phyloP scores from a whole-genome alignment of 2,329 filamentous ascomycete species.

The Ascochyta koolunga region DNA sequence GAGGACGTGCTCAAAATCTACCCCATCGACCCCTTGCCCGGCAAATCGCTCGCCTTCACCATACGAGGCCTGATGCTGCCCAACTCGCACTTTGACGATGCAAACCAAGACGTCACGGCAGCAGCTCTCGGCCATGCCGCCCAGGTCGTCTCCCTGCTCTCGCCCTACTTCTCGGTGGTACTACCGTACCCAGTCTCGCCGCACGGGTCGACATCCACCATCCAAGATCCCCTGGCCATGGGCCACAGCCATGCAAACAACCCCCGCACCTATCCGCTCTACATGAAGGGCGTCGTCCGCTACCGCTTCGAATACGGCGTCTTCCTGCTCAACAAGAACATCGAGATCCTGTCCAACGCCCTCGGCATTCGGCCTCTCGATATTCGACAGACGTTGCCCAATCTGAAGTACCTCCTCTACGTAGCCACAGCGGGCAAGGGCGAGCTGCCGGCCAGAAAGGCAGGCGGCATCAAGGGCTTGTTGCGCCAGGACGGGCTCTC shows the following conservation, averaged over 20 bases:
- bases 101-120: conserved; percentile 73
- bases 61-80: conserved; percentile 81
- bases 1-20: conserved; percentile 82
- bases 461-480: conserved; percentile 45
- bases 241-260: conserved; percentile 47
- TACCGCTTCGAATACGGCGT: conserved; percentile 97
- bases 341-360: conserved; percentile 69
- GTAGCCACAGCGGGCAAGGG: conserved; percentile 81
- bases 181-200: conserved; percentile 80
- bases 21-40: conserved; percentile 71
- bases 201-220: conserved; percentile 74
- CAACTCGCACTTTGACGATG: conserved; percentile 77
- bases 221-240: conserved; percentile 72
- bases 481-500: conserved; percentile 32
- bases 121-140: conserved; percentile 83
- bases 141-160: conserved; percentile 74
- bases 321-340: conserved; percentile 95
- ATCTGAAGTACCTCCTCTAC: conserved; percentile 90
- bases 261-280: conserved; percentile 72
- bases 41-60: conserved; percentile 76
- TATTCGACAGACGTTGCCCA: conserved; percentile 88
- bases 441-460: conserved; percentile 57
- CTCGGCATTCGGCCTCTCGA: conserved; percentile 83
- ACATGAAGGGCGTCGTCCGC: conserved; percentile 71
- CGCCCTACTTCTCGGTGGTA: conserved; percentile 79